Conservation (phyloP, 1,284 basidiomycete genomes). For the Pseudozyma tsukubaensis region DNA sequence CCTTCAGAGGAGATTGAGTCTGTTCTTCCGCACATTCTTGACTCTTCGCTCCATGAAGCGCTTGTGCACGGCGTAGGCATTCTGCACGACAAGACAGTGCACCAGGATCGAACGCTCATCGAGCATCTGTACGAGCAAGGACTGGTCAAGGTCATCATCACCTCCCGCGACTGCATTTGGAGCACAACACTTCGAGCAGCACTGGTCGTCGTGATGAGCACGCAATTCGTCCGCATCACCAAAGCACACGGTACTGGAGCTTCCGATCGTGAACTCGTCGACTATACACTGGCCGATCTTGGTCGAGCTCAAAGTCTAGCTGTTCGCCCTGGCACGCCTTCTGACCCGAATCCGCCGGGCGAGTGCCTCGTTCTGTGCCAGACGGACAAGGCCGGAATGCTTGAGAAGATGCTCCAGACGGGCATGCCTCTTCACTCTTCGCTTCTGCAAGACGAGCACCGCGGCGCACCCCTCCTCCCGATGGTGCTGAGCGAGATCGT, state of each 20-base stretch:
- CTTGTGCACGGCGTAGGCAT: conserved; percentile 90
- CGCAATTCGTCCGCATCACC: conserved; percentile 79
- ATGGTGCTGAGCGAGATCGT: conserved; percentile 50
- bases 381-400: conserved; percentile 85
- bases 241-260: conserved; percentile 29
- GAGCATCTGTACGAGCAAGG: conserved; percentile 86
- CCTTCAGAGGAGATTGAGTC: conserved; percentile 76
- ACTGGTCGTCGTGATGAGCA: conserved; percentile 89
- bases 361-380: conserved; percentile 82
- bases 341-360: conserved; percentile 46
- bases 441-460: conserved; percentile 73
- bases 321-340: conserved; percentile 73
- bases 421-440: conserved; percentile 90
- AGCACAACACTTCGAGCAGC: conserved; percentile 82
- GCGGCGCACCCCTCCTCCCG: conserved; percentile 34
- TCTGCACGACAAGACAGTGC: conserved; percentile 80
- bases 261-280: conserved; percentile 77
- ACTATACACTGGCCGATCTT: conserved; percentile 84
- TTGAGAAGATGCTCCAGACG: conserved; percentile 80
- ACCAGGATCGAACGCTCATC: conserved; percentile 79
- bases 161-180: conserved; percentile 86
- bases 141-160: conserved; percentile 83
- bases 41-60: conserved; percentile 78
- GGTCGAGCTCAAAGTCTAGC: conserved; percentile 91
- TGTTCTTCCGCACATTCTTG: conserved; percentile 75